Base-by-base conservation (phyloP, 169 alveolate genomes). In the Plasmodium cynomolgi region DNA sequence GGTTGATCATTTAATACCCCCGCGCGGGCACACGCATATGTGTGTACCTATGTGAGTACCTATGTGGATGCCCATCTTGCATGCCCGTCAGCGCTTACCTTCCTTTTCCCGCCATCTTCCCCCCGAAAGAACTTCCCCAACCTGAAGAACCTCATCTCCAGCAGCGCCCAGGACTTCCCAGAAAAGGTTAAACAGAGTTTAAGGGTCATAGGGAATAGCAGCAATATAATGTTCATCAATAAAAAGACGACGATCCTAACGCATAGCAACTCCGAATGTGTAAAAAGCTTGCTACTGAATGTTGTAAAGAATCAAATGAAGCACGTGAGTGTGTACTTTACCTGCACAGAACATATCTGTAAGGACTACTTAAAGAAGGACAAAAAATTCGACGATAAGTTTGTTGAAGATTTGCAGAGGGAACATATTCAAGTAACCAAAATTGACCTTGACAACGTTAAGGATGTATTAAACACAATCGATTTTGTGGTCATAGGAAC, bases 401-500 rank as follows among this genome's bases (percentile, higher is more conserved):
- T 88, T 80, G 72, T 88, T 79, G 41, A 77, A 58, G 88, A 80
- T 56, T 80, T 88, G 83, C 81, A 37, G 72, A 88, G 81, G 37
- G 90, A 88, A 80, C 58, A 80, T 79, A 88, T 88, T 39, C 33
- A 79, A 26, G 83, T 88, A 79, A 88, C 58, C 41, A 88, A 88
- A 81, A 88, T 88, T 23, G 29, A 88, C 50, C 23, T 88, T 15
- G 31, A 79, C 17, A 8, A 56, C 20, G 88, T 80, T 58, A 79
- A 88, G 75, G 74, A 88, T 88, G 81, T 88, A 79, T 79, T 88
- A 37, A 23, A 72, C 72, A 80, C 9, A 79, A 88, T 88, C 23
- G 94, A 88, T 31, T 88, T 88, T 41, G 94, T 88, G 11, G 62
- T 88, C 34, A 77, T 88, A 79, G 94, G 94, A 79, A 58, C 94